phyloP scores from a whole-genome alignment of 768 basidiomycete genomes.

The Russula sp. region DNA sequence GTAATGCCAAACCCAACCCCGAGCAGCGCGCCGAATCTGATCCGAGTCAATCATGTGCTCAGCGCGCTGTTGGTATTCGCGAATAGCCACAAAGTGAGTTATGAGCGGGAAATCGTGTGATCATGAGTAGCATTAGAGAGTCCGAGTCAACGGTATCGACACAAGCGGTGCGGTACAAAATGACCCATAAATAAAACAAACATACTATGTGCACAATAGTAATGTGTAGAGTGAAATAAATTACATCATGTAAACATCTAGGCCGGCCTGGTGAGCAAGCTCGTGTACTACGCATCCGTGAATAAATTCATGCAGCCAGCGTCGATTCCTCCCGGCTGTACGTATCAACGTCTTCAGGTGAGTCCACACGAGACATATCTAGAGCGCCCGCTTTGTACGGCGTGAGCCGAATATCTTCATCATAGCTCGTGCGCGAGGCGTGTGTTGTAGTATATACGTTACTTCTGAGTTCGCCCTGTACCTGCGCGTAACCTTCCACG shows the following conservation, averaged over 20 bases:
- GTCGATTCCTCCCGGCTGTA: not conserved
- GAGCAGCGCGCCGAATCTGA: too few relatives aligned
- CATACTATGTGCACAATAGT: not conserved
- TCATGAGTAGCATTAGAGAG: not conserved
- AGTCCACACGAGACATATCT: not conserved
- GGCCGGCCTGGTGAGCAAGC: not conserved
- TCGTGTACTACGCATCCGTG: not conserved
- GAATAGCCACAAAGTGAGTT: too few relatives aligned
- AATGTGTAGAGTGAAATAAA: not conserved
- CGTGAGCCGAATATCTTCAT: conserved; percentile 23
- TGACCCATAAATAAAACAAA: not conserved
- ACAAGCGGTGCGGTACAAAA: not conserved
- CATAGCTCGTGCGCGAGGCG: conserved; percentile 9
- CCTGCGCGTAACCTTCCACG: conserved; percentile 9
- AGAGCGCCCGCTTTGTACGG: not conserved
- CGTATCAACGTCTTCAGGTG: not conserved
- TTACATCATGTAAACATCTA: not conserved
- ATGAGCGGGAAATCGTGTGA: not conserved
- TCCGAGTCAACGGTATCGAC: not conserved
- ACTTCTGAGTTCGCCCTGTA: not conserved
- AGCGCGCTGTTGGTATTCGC: too few relatives aligned
- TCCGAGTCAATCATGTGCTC: not conserved
- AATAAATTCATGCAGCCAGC: not conserved
- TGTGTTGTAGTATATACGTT: not conserved
- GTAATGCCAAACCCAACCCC: too few relatives aligned